Base-by-base conservation (phyloP, 2,329 filamentous ascomycete genomes). In the Epichloe aotearoae region DNA sequence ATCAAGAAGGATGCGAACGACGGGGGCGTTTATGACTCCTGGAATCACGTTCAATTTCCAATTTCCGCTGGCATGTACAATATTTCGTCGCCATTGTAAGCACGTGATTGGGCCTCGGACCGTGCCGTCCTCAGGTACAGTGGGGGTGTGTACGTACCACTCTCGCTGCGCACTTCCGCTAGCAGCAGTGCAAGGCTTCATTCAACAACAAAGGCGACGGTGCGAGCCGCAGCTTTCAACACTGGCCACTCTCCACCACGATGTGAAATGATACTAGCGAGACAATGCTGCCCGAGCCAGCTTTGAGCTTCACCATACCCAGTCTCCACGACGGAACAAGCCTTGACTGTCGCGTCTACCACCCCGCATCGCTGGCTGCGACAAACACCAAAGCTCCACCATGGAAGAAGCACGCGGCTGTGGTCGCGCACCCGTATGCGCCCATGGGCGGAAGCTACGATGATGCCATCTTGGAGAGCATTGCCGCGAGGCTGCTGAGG, bases 361-460 rank as follows among this genome's bases (percentile, higher is more conserved):
- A 93, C 58, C 84, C 85, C 1, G 58, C 63, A 2, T 74, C 73
- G 34, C 62, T 76, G 40, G 61, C 62, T 2, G 58, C 64, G 46
- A 62, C 47, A 49, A 64, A 59, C 20, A 56, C 59, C 6, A 55
- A 51, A 40, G 59, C 66, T 12, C 62, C 63, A 33, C 58, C 64
- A 47, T 79, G 75, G 75, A 61, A 57, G 41, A 69, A 68, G 46
- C 69, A 80, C 55, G 74, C 73, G 15, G 77, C 76, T 44, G 73
- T 95, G 3, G 70, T 97, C 39, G 90, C 90, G 12, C 93, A 97
- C 65, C 91, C 93, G 0, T 97, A 97, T 63, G 88, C 88, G 36
- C 83, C 88, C 0, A 71, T 97, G 48, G 93, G 93, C 4, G 93
- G 91, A 5, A 82, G 73, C 64, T 93, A 82, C 62, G 87, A 97